Percentiles rank a stretch among this genome's conserved stretches.
These are phyloP conservation scores for Boechera divaricarpa DNA, from an alignment of 345 rosid species.

Conservation along the genomic window DNA sequence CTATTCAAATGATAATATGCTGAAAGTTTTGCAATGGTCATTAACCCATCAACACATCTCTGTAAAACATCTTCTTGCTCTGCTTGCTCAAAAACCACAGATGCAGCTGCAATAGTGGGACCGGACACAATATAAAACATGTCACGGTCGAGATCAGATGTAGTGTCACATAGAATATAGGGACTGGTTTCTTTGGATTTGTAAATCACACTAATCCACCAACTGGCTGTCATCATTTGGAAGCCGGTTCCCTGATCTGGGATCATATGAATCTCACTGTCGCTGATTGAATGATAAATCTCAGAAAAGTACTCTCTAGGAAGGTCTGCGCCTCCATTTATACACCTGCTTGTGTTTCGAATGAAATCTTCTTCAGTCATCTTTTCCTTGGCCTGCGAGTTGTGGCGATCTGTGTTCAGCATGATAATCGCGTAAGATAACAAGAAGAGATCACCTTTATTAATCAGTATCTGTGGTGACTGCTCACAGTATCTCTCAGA, in stretches of 20 bases:
- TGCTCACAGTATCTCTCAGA: constrained; percentile 84
- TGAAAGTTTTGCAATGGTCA: constrained; percentile 73
- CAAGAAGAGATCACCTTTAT: constrained; percentile 70
- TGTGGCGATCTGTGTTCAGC: constrained; percentile 83
- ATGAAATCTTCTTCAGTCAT: constrained; percentile 83
- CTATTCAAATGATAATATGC: constrained; percentile 59
- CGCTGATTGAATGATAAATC: constrained; percentile 67
- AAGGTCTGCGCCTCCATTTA: constrained; percentile 76
- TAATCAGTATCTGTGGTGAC: constrained; percentile 59
- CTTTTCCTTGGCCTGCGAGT: constrained; percentile 73
- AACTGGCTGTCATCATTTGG: constrained; percentile 62
- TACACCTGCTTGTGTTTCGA: constrained; percentile 61
- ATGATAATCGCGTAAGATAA: constrained; percentile 73
- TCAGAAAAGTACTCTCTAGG: constrained; percentile 72
- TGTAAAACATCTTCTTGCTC: constrained; percentile 68
- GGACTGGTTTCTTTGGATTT: constrained; percentile 65
- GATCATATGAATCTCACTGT: constrained; percentile 73
- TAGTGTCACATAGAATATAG: constrained; percentile 59
- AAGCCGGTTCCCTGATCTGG: constrained; percentile 68
- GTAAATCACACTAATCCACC: constrained; percentile 69
- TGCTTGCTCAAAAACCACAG: constrained; percentile 76
- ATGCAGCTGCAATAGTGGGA: constrained; percentile 73
- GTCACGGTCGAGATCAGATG: constrained; percentile 61
- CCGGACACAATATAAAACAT: constrained; percentile 68
- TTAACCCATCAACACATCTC: constrained; percentile 68